A percentile compares a stretch with the other conserved stretches of the same genome.
Evolutionary conservation across 768 basidiomycete species (phyloP).

Genomic region (Cystofilobasidium ferigula): DNA sequence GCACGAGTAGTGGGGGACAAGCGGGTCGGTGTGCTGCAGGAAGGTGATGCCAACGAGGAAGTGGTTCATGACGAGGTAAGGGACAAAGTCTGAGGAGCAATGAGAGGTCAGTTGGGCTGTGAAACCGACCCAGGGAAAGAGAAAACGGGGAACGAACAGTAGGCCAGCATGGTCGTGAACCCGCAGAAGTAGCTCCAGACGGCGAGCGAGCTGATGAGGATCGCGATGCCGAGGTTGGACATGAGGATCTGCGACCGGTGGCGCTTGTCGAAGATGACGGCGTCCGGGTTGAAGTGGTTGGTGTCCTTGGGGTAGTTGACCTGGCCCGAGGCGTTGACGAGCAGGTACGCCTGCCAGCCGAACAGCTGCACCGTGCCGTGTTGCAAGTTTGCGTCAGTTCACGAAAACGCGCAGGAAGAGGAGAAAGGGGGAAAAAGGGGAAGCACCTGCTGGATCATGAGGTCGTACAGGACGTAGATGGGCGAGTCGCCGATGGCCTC

Average conservation of each 20-base stretch:
- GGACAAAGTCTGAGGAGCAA: conserved; percentile 62
- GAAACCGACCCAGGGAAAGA: neutral
- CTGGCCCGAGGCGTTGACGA: conserved; percentile 76
- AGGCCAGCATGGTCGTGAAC: neutral
- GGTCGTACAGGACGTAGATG: conserved; percentile 42
- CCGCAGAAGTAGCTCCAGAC: neutral
- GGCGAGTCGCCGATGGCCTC: conserved; percentile 90
- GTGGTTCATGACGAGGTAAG: conserved; percentile 63
- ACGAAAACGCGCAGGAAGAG: too few relatives aligned
- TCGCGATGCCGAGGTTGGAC: conserved; percentile 54
- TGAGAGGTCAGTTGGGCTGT: neutral
- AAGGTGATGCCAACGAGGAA: conserved; percentile 95
- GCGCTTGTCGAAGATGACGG: conserved; percentile 64
- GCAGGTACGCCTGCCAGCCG: conserved; percentile 82
- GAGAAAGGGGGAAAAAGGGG: conserved; percentile 46
- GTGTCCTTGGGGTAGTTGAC: conserved; percentile 35
- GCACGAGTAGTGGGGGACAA: conserved; percentile 45
- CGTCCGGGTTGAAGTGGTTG: conserved; percentile 50
- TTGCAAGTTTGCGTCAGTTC: too few relatives aligned
- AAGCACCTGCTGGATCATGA: conserved; percentile 45
- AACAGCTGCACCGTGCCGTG: conserved; percentile 44
- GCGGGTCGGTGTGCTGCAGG: conserved; percentile 97
- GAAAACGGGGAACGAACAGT: neutral
- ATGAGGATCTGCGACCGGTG: conserved; percentile 55
- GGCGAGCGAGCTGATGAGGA: conserved; percentile 11